Evolutionary conservation across 2,329 filamentous ascomycete genomes (phyloP).

Genomic region (Macrophomina tecta): DNA sequence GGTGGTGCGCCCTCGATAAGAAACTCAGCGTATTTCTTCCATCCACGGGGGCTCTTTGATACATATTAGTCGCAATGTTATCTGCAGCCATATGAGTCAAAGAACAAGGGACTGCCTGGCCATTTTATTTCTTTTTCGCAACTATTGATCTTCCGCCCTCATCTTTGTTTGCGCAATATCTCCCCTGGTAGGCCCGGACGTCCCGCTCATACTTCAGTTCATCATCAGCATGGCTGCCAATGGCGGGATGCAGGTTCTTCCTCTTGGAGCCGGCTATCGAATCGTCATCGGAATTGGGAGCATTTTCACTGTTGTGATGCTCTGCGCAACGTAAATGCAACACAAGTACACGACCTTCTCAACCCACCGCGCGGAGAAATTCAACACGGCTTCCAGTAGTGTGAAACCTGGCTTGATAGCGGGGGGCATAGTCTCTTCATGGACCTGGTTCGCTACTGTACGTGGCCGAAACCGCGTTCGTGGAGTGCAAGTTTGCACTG

Average conservation of each 20-base stretch:
- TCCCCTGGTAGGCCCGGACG: no score
- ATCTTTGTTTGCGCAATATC: no score
- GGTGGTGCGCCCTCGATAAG: background rate
- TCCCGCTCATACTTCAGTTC: no score
- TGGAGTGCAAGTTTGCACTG: constrained; percentile 33
- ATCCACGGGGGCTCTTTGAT: background rate
- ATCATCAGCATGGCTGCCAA: background rate
- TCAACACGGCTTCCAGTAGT: constrained; percentile 54
- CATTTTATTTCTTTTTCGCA: no score
- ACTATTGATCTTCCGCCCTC: no score
- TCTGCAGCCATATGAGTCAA: background rate
- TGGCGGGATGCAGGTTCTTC: constrained; percentile 29
- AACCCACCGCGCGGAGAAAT: constrained; percentile 53
- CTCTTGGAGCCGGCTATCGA: constrained; percentile 55
- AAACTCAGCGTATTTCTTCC: background rate
- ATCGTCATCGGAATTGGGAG: constrained; percentile 58
- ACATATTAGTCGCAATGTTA: background rate
- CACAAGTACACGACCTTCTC: constrained; percentile 45
- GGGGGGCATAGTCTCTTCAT: constrained; percentile 55
- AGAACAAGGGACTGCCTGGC: no score
- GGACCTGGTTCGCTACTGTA: constrained; percentile 57
- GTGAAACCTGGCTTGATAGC: constrained; percentile 56
- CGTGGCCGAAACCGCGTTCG: background rate
- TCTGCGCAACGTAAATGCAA: constrained; percentile 31
- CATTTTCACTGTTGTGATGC: constrained; percentile 50